Evolutionary conservation across 176 grass and related monocot genomes (phyloP).

Genomic region (Raddia guianensis): DNA sequence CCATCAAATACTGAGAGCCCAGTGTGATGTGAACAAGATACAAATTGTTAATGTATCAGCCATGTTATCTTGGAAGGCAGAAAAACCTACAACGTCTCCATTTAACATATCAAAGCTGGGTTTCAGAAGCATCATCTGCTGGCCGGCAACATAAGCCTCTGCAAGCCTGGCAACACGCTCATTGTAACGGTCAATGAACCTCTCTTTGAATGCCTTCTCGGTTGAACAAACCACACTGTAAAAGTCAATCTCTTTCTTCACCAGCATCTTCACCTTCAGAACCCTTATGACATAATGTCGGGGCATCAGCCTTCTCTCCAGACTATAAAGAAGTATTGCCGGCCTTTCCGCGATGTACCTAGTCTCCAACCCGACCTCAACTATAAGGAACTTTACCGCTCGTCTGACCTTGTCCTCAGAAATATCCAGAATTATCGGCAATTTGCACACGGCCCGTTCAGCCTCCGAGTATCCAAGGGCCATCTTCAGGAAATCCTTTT

Average conservation of each 20-base stretch:
- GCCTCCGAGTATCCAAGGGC: conserved; percentile 47
- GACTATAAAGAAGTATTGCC: conserved; percentile 5
- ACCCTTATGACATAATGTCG: conserved; percentile 36
- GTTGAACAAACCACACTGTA: rapidly evolving
- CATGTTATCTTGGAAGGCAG: too few species aligned
- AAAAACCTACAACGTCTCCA: not conserved
- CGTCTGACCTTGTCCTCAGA: conserved; percentile 4
- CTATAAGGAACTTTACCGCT: conserved; percentile 30
- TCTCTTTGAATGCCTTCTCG: not conserved
- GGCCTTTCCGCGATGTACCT: conserved; percentile 29
- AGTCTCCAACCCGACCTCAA: conserved; percentile 6
- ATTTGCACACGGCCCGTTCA: conserved; percentile 29
- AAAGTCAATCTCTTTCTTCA: not conserved
- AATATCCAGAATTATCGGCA: not conserved
- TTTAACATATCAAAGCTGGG: not conserved
- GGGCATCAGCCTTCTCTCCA: conserved; percentile 48
- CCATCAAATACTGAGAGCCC: too few species aligned
- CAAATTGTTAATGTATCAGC: too few species aligned
- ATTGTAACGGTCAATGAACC: conserved; percentile 31
- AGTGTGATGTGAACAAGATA: too few species aligned
- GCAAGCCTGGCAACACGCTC: conserved; percentile 5
- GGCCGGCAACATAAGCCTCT: conserved; percentile 35
- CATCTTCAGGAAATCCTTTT: conserved; percentile 38
- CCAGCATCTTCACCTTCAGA: conserved; percentile 46
- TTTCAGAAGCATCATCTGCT: not conserved